Conservation (phyloP, 352 stramenopile genomes). For the Pythium utonaiense region DNA sequence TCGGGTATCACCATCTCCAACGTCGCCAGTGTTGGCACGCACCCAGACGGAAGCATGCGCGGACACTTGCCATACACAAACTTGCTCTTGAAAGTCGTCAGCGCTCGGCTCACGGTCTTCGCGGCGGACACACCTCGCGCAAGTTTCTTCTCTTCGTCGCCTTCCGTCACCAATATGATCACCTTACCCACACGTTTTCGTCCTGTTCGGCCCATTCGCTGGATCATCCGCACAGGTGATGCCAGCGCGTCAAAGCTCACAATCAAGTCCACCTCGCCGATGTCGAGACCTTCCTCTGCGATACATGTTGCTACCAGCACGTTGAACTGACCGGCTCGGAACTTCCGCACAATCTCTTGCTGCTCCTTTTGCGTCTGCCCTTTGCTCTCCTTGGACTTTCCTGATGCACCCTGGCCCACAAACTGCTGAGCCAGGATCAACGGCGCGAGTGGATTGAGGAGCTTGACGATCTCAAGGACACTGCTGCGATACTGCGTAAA, state of each 20-base stretch:
- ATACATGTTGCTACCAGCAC: conserved; percentile 95
- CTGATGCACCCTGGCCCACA: conserved; percentile 90
- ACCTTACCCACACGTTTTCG: conserved; percentile 92
- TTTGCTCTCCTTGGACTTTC: conserved; percentile 79
- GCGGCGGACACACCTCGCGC: conserved; percentile 67
- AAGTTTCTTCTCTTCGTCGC: conserved; percentile 88
- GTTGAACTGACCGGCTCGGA: conserved; percentile 87
- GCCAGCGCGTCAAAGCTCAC: conserved; percentile 92
- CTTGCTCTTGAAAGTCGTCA: conserved; percentile 89
- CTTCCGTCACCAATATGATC: conserved; percentile 87
- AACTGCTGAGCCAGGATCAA: conserved; percentile 91
- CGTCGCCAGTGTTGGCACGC: conserved; percentile 43
- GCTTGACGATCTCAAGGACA: conserved; percentile 91
- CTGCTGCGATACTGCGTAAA: conserved; percentile 97
- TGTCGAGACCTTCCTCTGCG: conserved; percentile 95
- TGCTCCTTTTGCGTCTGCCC: conserved; percentile 95
- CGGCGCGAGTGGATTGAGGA: conserved; percentile 59
- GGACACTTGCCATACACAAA: conserved; percentile 82
- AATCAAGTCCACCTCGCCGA: conserved; percentile 94
- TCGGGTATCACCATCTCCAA: conserved; percentile 75
- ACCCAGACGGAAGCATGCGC: conserved; percentile 63
- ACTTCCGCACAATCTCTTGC: conserved; percentile 92
- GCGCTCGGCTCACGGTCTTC: conserved; percentile 73
- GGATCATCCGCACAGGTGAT: conserved; percentile 93
- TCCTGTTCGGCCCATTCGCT: conserved; percentile 96